A percentile compares a stretch with the other conserved stretches of the same genome.
These are phyloP conservation scores for Chalaropsis ovoidea DNA, from an alignment of 2,329 filamentous ascomycete genomes.

Conservation along the genomic window DNA sequence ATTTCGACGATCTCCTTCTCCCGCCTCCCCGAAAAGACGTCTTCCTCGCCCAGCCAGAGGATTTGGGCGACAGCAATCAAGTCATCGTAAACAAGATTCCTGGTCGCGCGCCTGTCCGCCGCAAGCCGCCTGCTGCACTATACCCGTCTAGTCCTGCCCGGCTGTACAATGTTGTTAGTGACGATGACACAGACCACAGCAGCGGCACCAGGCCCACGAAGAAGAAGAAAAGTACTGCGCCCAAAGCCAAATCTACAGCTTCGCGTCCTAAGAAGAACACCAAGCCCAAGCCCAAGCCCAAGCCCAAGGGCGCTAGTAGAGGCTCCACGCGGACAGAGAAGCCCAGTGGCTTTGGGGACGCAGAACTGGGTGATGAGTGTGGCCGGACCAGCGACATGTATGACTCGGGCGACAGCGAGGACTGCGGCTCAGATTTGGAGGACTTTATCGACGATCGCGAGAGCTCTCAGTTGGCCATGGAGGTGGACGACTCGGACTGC, in stretches of 20 bases:
- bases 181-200: constrained; percentile 18
- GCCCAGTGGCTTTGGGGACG: constrained; percentile 14
- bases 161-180: constrained; percentile 20
- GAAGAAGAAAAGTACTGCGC: not conserved
- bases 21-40: not conserved
- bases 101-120: not conserved
- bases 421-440: constrained; percentile 24
- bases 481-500: constrained; percentile 17
- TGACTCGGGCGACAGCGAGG: constrained; percentile 24
- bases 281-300: constrained; percentile 18
- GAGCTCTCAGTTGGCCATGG: constrained; percentile 16
- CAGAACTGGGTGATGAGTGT: constrained; percentile 24
- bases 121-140: constrained; percentile 9
- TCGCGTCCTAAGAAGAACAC: not conserved
- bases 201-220: not conserved
- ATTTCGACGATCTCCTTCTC: constrained; percentile 15
- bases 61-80: not conserved
- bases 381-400: constrained; percentile 24
- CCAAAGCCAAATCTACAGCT: constrained; percentile 9
- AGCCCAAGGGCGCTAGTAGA: not conserved
- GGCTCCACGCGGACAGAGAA: constrained; percentile 1
- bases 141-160: constrained; percentile 22
- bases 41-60: not conserved
- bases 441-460: constrained; percentile 23
- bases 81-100: constrained; percentile 13